Evolutionary conservation across 2,329 filamentous ascomycete species (phyloP).

Genomic region (Xylaria sp.): DNA sequence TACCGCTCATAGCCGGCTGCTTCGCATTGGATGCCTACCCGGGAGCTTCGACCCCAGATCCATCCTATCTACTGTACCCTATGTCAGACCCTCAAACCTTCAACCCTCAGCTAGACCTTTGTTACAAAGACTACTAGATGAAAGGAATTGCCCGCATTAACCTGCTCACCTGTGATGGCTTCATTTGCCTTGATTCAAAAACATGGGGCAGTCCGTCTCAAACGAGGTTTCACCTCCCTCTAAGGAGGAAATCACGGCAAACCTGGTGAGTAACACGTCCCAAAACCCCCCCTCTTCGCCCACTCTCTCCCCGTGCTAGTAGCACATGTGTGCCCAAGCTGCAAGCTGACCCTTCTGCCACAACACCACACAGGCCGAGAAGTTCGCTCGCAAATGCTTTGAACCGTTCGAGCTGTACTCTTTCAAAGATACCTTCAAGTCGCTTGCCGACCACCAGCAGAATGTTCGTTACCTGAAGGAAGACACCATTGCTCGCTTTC

Average conservation of each 20-base stretch:
- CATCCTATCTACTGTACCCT: no score
- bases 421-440: slow-evolving; percentile 72
- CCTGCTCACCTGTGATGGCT: slow-evolving; percentile 30
- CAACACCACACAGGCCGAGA: slow-evolving; percentile 54
- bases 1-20: no score
- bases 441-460: slow-evolving; percentile 66
- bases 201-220: slow-evolving; percentile 58
- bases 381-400: slow-evolving; percentile 72
- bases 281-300: slow-evolving; percentile 6
- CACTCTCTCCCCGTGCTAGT: no score
- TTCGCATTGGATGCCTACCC: no score
- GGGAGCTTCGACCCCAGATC: no score
- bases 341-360: slow-evolving; percentile 8
- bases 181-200: slow-evolving; percentile 22
- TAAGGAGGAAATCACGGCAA: slow-evolving; percentile 53
- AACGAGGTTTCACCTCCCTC: slow-evolving; percentile 48
- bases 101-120: neutral
- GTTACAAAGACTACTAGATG: neutral
- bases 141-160: no score
- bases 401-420: slow-evolving; percentile 72
- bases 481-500: slow-evolving; percentile 70
- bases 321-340: neutral
- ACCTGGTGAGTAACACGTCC: slow-evolving; percentile 51
- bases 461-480: slow-evolving; percentile 69
- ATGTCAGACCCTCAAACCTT: no score